Evolutionary conservation across 1,284 basidiomycete genomes (phyloP).

Genomic region (Melampsora occidentalis): DNA sequence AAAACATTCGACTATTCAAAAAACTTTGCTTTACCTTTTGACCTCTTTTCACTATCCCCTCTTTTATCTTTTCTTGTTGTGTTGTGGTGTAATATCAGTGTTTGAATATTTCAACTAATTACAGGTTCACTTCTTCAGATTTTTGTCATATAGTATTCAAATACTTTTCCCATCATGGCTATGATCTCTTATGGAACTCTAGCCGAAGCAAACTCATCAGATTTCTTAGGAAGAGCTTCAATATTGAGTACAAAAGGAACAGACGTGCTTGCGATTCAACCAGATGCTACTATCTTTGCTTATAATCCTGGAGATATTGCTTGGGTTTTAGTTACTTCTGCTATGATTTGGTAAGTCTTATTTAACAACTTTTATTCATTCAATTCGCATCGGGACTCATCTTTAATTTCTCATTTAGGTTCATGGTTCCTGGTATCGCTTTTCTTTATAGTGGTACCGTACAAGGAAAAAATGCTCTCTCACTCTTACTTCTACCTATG

Average conservation of each 20-base stretch:
- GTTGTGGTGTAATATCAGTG: no score
- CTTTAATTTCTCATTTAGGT: constrained; percentile 15
- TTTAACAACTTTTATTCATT: background rate
- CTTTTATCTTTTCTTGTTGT: background rate
- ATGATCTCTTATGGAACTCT: constrained; percentile 23
- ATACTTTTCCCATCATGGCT: constrained; percentile 12
- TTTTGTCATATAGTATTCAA: no score
- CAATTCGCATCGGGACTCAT: background rate
- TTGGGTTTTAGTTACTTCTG: constrained; percentile 68
- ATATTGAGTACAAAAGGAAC: constrained; percentile 47
- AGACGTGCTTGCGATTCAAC: constrained; percentile 30
- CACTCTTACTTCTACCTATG: constrained; percentile 58
- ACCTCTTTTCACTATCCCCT: constrained; percentile 16
- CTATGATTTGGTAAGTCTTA: constrained; percentile 64
- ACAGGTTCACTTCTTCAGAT: background rate
- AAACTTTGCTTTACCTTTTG: no score
- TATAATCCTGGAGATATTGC: constrained; percentile 51
- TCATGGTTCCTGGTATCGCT: constrained; percentile 48
- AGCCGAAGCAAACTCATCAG: constrained; percentile 18
- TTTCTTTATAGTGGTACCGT: constrained; percentile 86
- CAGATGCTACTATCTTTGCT: constrained; percentile 44
- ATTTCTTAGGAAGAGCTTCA: constrained; percentile 1
- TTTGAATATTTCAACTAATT: no score
- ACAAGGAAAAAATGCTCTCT: constrained; percentile 63
- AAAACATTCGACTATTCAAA: no score